Percentiles rank a stretch among this genome's conserved stretches.
phyloP scores from a whole-genome alignment of 2,329 filamentous ascomycete genomes.

The Colletotrichum noveboracense region DNA sequence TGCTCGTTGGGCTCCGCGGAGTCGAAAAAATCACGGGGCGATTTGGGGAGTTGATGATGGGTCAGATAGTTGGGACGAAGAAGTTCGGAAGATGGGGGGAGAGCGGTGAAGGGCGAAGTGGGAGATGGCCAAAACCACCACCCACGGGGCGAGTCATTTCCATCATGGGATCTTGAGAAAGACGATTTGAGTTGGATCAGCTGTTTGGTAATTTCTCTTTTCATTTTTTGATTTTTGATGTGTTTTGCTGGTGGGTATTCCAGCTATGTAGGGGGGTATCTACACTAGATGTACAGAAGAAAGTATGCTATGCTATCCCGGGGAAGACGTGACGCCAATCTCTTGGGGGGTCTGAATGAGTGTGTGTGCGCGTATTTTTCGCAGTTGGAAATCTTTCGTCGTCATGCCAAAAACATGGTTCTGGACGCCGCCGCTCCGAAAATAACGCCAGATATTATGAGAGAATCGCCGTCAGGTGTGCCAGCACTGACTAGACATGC shows the following conservation, averaged over 20 bases:
- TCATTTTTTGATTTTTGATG: background rate
- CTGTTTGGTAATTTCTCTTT: background rate
- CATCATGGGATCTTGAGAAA: background rate
- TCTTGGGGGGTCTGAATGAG: background rate
- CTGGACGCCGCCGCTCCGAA: background rate
- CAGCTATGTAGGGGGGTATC: background rate
- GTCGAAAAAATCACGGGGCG: background rate
- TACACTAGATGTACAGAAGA: conserved; percentile 2
- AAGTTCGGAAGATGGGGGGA: background rate
- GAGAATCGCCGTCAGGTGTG: background rate
- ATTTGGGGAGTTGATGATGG: background rate
- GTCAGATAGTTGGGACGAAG: background rate
- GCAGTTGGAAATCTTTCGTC: background rate
- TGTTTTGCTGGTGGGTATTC: background rate
- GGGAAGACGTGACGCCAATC: background rate
- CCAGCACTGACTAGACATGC: background rate
- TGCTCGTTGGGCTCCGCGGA: background rate
- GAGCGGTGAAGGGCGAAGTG: background rate
- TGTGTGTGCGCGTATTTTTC: background rate
- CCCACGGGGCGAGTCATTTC: background rate
- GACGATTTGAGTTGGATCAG: background rate
- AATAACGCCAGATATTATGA: background rate
- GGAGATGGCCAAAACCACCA: background rate
- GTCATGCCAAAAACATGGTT: background rate
- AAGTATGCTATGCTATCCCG: background rate